Evolutionary conservation across 2,329 filamentous ascomycete genomes (phyloP), one percentile per base, ranked within the genome.

Genomic region (Gnomoniopsis sp.): DNA sequence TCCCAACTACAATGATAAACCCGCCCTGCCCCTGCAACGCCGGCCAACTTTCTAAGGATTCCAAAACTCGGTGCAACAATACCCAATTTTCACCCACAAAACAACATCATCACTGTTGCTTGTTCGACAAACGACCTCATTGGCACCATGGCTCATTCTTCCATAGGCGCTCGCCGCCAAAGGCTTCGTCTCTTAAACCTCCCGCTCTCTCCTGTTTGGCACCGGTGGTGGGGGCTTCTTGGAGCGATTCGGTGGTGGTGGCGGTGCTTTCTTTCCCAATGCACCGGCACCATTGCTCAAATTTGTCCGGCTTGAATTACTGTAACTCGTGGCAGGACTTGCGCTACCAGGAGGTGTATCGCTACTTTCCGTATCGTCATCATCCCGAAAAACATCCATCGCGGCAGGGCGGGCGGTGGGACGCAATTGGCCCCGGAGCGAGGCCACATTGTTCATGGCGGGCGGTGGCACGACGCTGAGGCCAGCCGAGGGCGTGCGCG

Each of bases 221-320:
- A 82, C 77, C 2, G 79, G 81, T 36, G 81, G 81, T 10, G 81
- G 73, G 2, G 82, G 79, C 72, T 85, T 85, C 76, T 83, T 84
- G 57, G 74, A 69, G 34, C 75, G 70, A 67, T 74, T 77, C 21
- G 77, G 77, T 14, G 77, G 77, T 46, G 77, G 78, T 8, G 77
- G 77, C 3, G 77, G 77, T 0, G 72, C 75, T 60, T 78, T 78
- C 61, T 60, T 62, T 17, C 49, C 44, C 34, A 19, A n/a, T 4
- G 14, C 49, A 11, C 52, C 12, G 19, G 22, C 49, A 46, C 55
- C 62, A 14, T 53, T 41, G 58, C 74, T 73, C 63, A 74, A 77
- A 11, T 76, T 71, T 56, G 74, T 81, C 49, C 77, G 74, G 63
- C 75, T 82, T 49, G 83, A 66, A 67, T 81, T 84, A 60, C 79